Base-by-base conservation (phyloP, 176 grass and related monocot genomes). In the Urochloa ruziziensis region DNA sequence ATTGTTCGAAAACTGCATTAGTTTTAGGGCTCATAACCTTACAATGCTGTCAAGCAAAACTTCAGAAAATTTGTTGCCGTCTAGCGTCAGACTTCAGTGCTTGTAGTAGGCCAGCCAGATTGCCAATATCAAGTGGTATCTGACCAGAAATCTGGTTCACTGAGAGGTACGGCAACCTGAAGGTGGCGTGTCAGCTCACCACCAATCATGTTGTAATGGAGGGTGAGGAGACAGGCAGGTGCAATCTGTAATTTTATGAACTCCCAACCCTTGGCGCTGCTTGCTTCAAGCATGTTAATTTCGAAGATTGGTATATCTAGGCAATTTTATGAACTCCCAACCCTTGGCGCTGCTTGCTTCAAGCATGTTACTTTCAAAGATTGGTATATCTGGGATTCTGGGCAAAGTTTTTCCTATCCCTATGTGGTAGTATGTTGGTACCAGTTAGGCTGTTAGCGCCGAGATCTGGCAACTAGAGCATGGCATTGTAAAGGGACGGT, bases 361-460 rank as follows among this genome's bases (percentile, higher is more conserved):
- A 14, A 83, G 29, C 71, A 58, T 18, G 52, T 83, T 83, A 7
- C 9, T 6, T 0, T 61, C 35, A 7, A 83, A 44, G 6, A 6
- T 37, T 1, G 67, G 63, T 69, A 48, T n/a, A n/a, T n/a, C n/a
- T n/a, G n/a, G n/a, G n/a, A n/a, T n/a, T 77, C 72, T 44, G 72
- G 75, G 6, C 60, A 91, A 28, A 91, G 84, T 25, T 25, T 77
- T 83, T 24, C 84, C 84, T 14, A 90, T 37, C 36, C 36, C 36
- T n/a, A n/a, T n/a, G n/a, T 37, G 75, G 46, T 4, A 84, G 79
- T 32, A 90, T n/a, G n/a, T n/a, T 73, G 37, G 49, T 32, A 1
- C 88, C 88, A 5, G 48, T 81, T 24, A 90, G 80, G 46, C 72
- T 87, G 43, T 87, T 90, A 21, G 19, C 28, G 2, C 76, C 15